Base-by-base conservation (phyloP, 2,329 filamentous ascomycete species). In the Ampelomyces quisqualis region DNA sequence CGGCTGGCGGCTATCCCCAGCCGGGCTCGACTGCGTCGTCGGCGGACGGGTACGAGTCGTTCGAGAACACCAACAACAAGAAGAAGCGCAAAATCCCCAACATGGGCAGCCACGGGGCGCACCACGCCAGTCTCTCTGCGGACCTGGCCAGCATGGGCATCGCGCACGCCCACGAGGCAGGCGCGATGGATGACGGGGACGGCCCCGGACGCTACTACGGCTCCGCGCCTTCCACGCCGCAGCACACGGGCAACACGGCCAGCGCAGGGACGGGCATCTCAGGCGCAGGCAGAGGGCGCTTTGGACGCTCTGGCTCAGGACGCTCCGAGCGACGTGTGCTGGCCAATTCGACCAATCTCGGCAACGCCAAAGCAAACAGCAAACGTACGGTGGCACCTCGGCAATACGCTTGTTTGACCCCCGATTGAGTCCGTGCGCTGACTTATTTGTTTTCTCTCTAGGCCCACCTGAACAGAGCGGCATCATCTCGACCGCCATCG, bases 21-120 rank as follows among this genome's bases (percentile, higher is more conserved):
- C 67, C 74, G 17, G 70, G 81, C 29, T 79, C 81, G 15, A 78
- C 84, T 34, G 78, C 78, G 29, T 89, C 88, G 9, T 82, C 84
- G 17, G 77, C 81, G 8, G 91, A 97, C 65, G 90, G 90, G 10
- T 97, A 97, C 67, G 93, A 98, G 68, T 93, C 89, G 5, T 95
- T 96, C 59, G 93, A 98, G 69, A 97, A 97, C 60, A 95, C 89
- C 23, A 97, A 95, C 68, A 98, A 98, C 67, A 98, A 98, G 72
- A 98, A 97, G 75, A 97, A 98, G 70, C 81, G 93, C 55, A 98
- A 98, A 72, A 97, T 98, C 24, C 93, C 93, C 0, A 90, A 90
- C 0, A 89, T 88, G 7, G 86, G 88, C 13, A 86, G 88, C 57
- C 76, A 82, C 10, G 79, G 73, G 39, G 70, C 75, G 48, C 79